Evolutionary conservation across 169 alveolate species (phyloP).

Genomic region (Cryptosporidium meleagridis): DNA sequence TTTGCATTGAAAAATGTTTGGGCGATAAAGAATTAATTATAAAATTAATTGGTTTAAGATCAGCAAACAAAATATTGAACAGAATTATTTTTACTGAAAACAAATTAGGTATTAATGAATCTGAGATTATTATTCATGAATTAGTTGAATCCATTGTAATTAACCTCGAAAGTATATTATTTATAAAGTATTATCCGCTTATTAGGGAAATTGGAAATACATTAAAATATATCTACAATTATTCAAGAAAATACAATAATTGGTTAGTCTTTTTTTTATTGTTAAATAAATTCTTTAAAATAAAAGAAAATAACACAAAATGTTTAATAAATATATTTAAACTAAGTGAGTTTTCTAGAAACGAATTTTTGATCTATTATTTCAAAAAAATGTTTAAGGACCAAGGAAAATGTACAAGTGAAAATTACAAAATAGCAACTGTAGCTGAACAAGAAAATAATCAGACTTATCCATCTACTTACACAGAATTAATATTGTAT

Average conservation of each 20-base stretch:
- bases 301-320: not conserved
- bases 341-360: not conserved
- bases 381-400: not conserved
- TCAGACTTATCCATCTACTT: not conserved
- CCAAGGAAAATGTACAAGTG: not conserved
- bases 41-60: not conserved
- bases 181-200: conserved; percentile 14
- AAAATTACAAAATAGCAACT: not conserved
- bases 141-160: not conserved
- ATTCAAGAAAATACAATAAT: conserved; percentile 28
- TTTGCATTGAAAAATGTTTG: conserved; percentile 61
- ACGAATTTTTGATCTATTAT: not conserved
- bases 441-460: not conserved
- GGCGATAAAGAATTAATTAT: conserved; percentile 25
- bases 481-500: not conserved
- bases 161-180: not conserved
- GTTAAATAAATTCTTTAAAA: not conserved
- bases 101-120: not conserved
- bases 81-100: not conserved
- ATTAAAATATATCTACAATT: not conserved
- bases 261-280: conserved; percentile 18
- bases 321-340: conserved; percentile 1
- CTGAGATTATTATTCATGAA: conserved; percentile 15
- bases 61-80: conserved; percentile 5
- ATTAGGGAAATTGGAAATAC: not conserved